Evolutionary conservation across 164 flowering plant genomes (phyloP).

Genomic region (Warburgia ugandensis): DNA sequence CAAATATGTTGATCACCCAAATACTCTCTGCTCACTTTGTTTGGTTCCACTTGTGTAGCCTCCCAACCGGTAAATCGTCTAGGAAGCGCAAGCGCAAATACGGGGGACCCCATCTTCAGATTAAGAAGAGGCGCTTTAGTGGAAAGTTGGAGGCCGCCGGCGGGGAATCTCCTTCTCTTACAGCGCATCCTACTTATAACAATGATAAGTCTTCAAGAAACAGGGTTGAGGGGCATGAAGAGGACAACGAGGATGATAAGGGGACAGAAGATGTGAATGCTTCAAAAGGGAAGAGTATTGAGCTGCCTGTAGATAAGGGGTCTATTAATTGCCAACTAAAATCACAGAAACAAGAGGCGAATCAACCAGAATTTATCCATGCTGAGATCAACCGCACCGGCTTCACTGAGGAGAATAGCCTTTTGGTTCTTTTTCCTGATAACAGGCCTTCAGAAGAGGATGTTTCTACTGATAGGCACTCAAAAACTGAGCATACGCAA

Average conservation of each 20-base stretch:
- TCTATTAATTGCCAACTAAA: slow-evolving; percentile 8
- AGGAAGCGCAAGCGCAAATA: slow-evolving; percentile 48
- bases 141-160: slow-evolving; percentile 1
- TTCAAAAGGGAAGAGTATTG: slow-evolving; percentile 12
- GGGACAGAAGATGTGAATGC: slow-evolving; percentile 11
- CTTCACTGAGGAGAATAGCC: slow-evolving; percentile 18
- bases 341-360: slow-evolving; percentile 20
- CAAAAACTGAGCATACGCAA: slow-evolving; percentile 22
- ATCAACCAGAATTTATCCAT: slow-evolving; percentile 39
- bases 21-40: background rate
- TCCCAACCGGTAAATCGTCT: slow-evolving; percentile 30
- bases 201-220: background rate
- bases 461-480: slow-evolving; percentile 22
- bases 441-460: slow-evolving; percentile 22
- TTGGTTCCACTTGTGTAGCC: slow-evolving; percentile 21
- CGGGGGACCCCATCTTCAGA: slow-evolving; percentile 34
- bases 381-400: slow-evolving; percentile 35
- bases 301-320: slow-evolving; percentile 29
- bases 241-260: background rate
- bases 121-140: slow-evolving; percentile 53
- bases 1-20: background rate
- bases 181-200: slow-evolving; percentile 10
- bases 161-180: slow-evolving; percentile 18
- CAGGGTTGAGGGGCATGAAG: background rate
- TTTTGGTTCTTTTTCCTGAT: slow-evolving; percentile 28